Conservation (phyloP, 139 green algal species). For the Chlorella sp. region DNA sequence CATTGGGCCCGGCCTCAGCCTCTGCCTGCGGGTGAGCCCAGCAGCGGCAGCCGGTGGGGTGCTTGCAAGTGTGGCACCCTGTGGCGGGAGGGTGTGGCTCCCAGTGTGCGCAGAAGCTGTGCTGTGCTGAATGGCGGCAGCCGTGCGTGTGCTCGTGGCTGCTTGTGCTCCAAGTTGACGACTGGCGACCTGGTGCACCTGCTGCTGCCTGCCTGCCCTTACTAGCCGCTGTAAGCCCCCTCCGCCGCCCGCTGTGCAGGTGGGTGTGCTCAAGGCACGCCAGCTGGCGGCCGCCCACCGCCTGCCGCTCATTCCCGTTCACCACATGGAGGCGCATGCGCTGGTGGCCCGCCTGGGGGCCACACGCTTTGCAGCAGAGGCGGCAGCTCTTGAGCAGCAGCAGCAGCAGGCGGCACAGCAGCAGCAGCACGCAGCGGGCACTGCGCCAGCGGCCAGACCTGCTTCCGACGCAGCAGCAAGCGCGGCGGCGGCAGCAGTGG, state of each 20-base stretch:
- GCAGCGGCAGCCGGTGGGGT: neutral
- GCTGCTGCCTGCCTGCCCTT: neutral
- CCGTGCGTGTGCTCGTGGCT: neutral
- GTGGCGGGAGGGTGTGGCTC: no score
- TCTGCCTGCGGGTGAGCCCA: slow-evolving; percentile 84
- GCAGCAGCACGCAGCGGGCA: neutral
- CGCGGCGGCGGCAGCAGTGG: neutral
- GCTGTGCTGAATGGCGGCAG: no score
- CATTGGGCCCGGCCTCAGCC: slow-evolving; percentile 90
- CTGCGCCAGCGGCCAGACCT: neutral
- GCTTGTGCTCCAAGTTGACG: neutral
- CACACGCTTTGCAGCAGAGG: slow-evolving; percentile 9
- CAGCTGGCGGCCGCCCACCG: slow-evolving; percentile 63
- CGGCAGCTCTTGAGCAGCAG: slow-evolving; percentile 3
- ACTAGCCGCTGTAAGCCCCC: neutral
- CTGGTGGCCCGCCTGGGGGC: slow-evolving; percentile 80
- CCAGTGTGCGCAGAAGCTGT: neutral
- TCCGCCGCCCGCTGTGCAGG: slow-evolving; percentile 41
- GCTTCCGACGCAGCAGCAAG: neutral
- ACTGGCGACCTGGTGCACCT: neutral
- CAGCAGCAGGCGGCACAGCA: neutral
- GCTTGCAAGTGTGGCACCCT: neutral
- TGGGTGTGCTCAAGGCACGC: slow-evolving; percentile 94
- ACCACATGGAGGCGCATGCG: slow-evolving; percentile 99
- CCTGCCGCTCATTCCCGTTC: slow-evolving; percentile 86